A percentile compares a stretch with the other conserved stretches of the same genome.
Conservation (phyloP, 805 yeast genomes). For the Wickerhamiella brachini region DNA sequence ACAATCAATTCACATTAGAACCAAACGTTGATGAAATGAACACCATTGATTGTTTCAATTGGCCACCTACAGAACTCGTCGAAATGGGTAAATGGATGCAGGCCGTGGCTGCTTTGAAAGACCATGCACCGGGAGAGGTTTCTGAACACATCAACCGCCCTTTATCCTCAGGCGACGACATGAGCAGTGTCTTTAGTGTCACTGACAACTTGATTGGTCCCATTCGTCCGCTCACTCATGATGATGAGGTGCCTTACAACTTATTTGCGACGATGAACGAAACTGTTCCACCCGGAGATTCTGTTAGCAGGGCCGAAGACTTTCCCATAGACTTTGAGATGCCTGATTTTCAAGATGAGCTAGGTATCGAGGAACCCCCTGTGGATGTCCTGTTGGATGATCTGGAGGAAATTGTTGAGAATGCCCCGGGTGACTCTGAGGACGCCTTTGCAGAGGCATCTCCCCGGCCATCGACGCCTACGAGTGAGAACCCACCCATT, state of each 20-base stretch:
- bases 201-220: background rate
- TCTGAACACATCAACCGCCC: too few relatives aligned
- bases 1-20: background rate
- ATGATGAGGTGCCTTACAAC: background rate
- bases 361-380: too few relatives aligned
- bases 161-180: background rate
- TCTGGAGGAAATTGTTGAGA: too few relatives aligned
- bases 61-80: background rate
- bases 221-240: background rate
- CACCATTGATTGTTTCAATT: background rate
- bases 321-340: background rate
- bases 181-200: background rate
- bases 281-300: background rate
- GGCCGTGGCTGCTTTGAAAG: too few relatives aligned
- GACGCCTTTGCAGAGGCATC: too few relatives aligned
- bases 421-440: too few relatives aligned
- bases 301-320: background rate
- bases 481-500: background rate
- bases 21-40: background rate
- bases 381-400: too few relatives aligned
- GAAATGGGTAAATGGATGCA: background rate
- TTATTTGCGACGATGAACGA: background rate
- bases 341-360: background rate
- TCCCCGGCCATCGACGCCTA: too few relatives aligned
- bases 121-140: too few relatives aligned